Base-by-base conservation (phyloP, 345 rosid species). In the Salix brachista region DNA sequence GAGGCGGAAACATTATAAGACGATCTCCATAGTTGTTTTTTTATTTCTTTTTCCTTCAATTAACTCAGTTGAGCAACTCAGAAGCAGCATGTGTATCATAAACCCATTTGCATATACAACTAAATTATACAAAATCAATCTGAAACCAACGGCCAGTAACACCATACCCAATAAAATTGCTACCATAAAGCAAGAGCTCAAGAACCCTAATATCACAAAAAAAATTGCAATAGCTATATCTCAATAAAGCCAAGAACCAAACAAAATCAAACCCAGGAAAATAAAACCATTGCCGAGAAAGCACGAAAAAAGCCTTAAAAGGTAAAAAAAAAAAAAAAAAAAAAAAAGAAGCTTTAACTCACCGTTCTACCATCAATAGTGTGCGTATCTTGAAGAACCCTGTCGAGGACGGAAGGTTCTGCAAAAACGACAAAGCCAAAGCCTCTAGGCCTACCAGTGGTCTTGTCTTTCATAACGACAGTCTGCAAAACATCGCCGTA, bases 361-460 rank as follows among this genome's bases (percentile, higher is more conserved):
- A 94, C 98, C 86, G 87, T 85, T 84, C 96, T 86, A 58, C 93
- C 94, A 70, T 94, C 96, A 66, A 94, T 89, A 32, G 86, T 85
- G 84, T 93, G 98, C 80, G 86, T 87, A 26, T 87, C 90, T 76
- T 88, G 88, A 70, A 91, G 92, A 88, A 91, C 91, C 71, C 84
- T 82, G 70, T 91, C 97, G 8, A 89, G 85, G 42, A 89, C 76
- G 1, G 90, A 48, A 42, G 92, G 92, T 84, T 94, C 94, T 71
- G 97, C 80, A 76, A 94, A 94, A 52, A 89, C 88, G 1, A 94
- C 96, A 79, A 94, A 94, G 28, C 93, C 98, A 61, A 94, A 94
- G 4, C 98, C 98, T 18, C 97, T 74, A 10, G 97, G 94, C 48
- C 93, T 86, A 18, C 90, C 88, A 0, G 98, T 92, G 71, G 83